These are phyloP conservation scores for Plenodomus tracheiphilus DNA, from an alignment of 2,329 filamentous ascomycete genomes.

Conservation along the genomic window DNA sequence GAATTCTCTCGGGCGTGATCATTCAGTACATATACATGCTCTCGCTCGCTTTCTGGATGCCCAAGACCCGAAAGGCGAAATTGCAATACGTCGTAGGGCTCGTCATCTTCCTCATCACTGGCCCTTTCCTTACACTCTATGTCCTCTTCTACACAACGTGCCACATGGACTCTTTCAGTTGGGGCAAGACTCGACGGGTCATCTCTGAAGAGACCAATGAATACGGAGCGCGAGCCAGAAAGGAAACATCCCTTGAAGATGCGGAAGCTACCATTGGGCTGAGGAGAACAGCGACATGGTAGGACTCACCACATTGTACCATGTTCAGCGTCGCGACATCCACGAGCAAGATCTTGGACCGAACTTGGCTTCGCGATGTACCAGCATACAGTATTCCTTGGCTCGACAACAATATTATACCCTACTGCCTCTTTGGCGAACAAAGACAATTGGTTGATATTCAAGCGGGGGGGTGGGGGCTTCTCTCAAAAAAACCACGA, in stretches of 20 bases:
- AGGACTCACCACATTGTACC: background rate
- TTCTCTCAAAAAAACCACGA: too few relatives aligned
- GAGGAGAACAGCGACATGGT: slow-evolving; percentile 3
- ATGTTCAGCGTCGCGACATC: too few relatives aligned
- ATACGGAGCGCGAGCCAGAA: background rate
- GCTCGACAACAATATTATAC: too few relatives aligned
- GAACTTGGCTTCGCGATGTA: too few relatives aligned
- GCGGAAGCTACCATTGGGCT: slow-evolving; percentile 3
- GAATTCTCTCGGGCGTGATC: slow-evolving; percentile 32
- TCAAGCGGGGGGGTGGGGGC: too few relatives aligned
- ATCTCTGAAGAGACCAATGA: slow-evolving; percentile 8
- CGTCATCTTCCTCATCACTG: slow-evolving; percentile 27
- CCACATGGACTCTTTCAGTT: slow-evolving; percentile 52
- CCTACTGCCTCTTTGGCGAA: too few relatives aligned
- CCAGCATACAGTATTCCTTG: too few relatives aligned
- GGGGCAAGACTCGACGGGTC: slow-evolving; percentile 49
- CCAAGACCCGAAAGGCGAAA: slow-evolving; percentile 24
- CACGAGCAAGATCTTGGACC: too few relatives aligned
- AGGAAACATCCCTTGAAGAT: background rate
- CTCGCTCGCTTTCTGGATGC: slow-evolving; percentile 30
- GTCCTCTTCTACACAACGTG: slow-evolving; percentile 49
- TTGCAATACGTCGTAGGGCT: slow-evolving; percentile 34
- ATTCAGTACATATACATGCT: slow-evolving; percentile 35
- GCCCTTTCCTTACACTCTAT: slow-evolving; percentile 51
- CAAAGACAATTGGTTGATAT: too few relatives aligned